Evolutionary conservation across 495 filamentous ascomycete species (phyloP).

Genomic region (Hyphodiscus hymeniophilus): DNA sequence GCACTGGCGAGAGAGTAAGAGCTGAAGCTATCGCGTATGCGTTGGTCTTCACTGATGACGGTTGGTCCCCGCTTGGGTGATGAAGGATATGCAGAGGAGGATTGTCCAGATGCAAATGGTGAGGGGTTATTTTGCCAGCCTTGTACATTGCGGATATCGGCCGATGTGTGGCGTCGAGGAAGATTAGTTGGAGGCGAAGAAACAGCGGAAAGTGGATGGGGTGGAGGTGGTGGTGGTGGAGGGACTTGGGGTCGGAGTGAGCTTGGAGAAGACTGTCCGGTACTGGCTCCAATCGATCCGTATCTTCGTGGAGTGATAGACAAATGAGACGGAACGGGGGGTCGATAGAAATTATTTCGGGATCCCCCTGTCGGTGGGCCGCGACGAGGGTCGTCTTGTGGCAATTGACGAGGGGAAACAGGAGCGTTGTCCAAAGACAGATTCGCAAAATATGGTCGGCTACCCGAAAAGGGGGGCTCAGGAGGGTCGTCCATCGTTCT

Average conservation of each 20-base stretch:
- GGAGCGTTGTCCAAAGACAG: constrained; percentile 67
- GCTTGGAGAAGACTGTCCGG: constrained; percentile 60
- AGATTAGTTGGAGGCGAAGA: constrained; percentile 71
- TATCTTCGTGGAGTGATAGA: constrained; percentile 72
- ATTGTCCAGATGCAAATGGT: constrained; percentile 65
- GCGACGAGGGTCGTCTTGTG: constrained; percentile 77
- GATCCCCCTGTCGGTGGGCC: constrained; percentile 23
- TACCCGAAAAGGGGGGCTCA: constrained; percentile 64
- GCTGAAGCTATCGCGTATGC: constrained; percentile 72
- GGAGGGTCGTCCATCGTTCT: constrained; percentile 61
- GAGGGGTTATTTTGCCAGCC: constrained; percentile 74
- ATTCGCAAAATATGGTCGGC: constrained; percentile 68
- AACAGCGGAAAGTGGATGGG: constrained; percentile 69
- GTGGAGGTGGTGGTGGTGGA: constrained; percentile 54
- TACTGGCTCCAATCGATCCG: constrained; percentile 66
- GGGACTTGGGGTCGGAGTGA: constrained; percentile 59
- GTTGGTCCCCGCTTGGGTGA: constrained; percentile 62
- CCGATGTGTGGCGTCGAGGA: constrained; percentile 84
- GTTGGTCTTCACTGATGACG: constrained; percentile 58
- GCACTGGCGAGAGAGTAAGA: constrained; percentile 65
- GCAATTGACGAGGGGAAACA: constrained; percentile 83
- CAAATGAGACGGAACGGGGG: constrained; percentile 71
- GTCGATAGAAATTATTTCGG: constrained; percentile 54
- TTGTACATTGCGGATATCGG: constrained; percentile 77
- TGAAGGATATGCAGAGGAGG: constrained; percentile 75